These are phyloP conservation scores for Solanum hybrid DNA, from an alignment of 305 asterid genomes.

Conservation along the genomic window DNA sequence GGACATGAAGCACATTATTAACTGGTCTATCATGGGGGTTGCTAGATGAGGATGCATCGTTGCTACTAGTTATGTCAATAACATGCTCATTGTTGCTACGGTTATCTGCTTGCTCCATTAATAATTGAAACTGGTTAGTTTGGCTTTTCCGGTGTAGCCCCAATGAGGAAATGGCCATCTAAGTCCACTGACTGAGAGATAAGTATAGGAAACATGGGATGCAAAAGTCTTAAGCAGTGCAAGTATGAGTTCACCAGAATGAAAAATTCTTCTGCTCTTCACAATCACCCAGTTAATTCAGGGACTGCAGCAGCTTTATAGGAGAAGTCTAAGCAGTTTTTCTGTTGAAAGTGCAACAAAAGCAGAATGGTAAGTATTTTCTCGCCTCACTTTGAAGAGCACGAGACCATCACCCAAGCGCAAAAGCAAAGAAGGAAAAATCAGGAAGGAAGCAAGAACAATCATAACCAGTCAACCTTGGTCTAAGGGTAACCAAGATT, in stretches of 20 bases:
- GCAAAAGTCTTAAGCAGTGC: slow-evolving; percentile 7
- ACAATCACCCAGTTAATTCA: not conserved
- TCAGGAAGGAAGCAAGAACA: not conserved
- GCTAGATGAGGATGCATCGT: slow-evolving; percentile 48
- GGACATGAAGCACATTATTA: slow-evolving; percentile 36
- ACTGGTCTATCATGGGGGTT: slow-evolving; percentile 41
- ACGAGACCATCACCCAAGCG: not conserved
- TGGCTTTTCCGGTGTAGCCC: slow-evolving; percentile 52
- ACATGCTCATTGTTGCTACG: slow-evolving; percentile 35
- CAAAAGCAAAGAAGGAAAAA: not conserved
- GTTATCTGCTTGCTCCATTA: slow-evolving; percentile 57
- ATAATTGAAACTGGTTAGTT: slow-evolving; percentile 34
- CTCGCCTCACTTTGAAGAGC: not conserved
- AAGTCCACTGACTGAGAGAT: slow-evolving; percentile 26
- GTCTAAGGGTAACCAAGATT: not conserved
- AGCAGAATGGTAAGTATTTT: not conserved
- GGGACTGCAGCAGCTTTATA: not conserved
- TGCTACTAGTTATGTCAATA: slow-evolving; percentile 55
- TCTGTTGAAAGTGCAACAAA: not conserved
- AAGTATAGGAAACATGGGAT: slow-evolving; percentile 39
- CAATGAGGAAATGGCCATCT: slow-evolving; percentile 51
- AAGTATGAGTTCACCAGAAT: slow-evolving; percentile 3
- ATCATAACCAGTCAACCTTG: not conserved
- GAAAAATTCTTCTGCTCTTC: not conserved
- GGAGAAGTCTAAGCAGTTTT: not conserved